A percentile compares a stretch with the other conserved stretches of the same genome.
Evolutionary conservation across 164 flowering plant species (phyloP).

Genomic region (Chimonanthus salicifolius): DNA sequence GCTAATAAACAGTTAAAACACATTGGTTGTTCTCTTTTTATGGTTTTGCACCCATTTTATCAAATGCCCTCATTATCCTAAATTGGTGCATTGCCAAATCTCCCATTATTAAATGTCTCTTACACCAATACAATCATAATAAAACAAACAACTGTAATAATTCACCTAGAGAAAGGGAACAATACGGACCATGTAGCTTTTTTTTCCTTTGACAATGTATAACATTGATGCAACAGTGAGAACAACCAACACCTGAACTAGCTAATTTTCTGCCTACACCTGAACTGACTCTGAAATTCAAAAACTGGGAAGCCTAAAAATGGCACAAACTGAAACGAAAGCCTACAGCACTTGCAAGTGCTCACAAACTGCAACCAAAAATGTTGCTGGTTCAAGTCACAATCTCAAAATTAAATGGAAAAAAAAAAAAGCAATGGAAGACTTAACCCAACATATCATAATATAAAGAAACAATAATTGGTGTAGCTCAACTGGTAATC

Average conservation of each 20-base stretch:
- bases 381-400: too few relatives aligned
- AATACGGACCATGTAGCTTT: neutral
- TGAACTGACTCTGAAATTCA: too few relatives aligned
- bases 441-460: too few relatives aligned
- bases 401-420: neutral
- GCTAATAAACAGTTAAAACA: neutral
- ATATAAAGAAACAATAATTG: neutral
- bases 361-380: too few relatives aligned
- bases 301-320: too few relatives aligned
- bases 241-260: too few relatives aligned
- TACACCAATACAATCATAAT: neutral
- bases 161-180: neutral
- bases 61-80: neutral
- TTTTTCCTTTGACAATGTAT: too few relatives aligned
- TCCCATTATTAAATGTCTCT: neutral
- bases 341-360: too few relatives aligned
- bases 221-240: neutral
- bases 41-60: neutral
- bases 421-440: too few relatives aligned
- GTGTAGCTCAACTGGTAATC: too few relatives aligned
- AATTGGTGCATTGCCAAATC: neutral
- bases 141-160: neutral
- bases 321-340: too few relatives aligned
- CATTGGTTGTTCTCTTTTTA: neutral
- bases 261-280: too few relatives aligned